phyloP scores from a whole-genome alignment of 2,329 filamentous ascomycete species.

The Blastomyces emzantsi region DNA sequence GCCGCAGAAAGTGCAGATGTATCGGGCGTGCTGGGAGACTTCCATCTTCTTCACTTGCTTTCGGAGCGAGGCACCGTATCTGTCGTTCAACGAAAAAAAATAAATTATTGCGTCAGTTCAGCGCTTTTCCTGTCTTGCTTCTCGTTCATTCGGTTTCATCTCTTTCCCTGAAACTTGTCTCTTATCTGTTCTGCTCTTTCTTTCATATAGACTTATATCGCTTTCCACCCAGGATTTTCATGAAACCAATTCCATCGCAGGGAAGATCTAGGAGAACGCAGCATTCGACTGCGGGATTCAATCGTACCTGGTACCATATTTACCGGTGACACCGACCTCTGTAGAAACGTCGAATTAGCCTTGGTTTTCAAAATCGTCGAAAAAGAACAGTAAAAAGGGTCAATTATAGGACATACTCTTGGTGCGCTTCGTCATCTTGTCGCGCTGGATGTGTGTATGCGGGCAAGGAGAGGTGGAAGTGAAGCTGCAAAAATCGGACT shows the following conservation, averaged over 20 bases:
- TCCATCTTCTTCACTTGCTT: slow-evolving; percentile 99
- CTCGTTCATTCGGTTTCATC: background rate
- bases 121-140: slow-evolving; percentile 11
- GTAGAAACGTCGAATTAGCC: slow-evolving; percentile 24
- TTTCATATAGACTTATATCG: slow-evolving; percentile 13
- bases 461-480: slow-evolving; percentile 13
- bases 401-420: slow-evolving; percentile 50
- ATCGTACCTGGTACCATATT: slow-evolving; percentile 91
- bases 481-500: slow-evolving; percentile 12
- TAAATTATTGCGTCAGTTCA: slow-evolving; percentile 21
- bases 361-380: slow-evolving; percentile 9
- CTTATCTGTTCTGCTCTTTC: slow-evolving; percentile 3
- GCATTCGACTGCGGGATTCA: slow-evolving; percentile 10
- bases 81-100: slow-evolving; percentile 31
- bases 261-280: background rate
- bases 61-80: slow-evolving; percentile 98
- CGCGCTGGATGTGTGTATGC: slow-evolving; percentile 22
- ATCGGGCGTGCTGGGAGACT: slow-evolving; percentile 96
- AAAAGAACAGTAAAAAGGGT: slow-evolving; percentile 8
- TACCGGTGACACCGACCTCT: slow-evolving; percentile 96
- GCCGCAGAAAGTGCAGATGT: slow-evolving; percentile 97
- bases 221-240: slow-evolving; percentile 11
- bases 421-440: slow-evolving; percentile 89
- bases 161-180: background rate
- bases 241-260: background rate